Evolutionary conservation across 129 eudicot genomes (phyloP), one percentile per base, ranked within the genome.

Genomic region (Flaveria brownii): DNA sequence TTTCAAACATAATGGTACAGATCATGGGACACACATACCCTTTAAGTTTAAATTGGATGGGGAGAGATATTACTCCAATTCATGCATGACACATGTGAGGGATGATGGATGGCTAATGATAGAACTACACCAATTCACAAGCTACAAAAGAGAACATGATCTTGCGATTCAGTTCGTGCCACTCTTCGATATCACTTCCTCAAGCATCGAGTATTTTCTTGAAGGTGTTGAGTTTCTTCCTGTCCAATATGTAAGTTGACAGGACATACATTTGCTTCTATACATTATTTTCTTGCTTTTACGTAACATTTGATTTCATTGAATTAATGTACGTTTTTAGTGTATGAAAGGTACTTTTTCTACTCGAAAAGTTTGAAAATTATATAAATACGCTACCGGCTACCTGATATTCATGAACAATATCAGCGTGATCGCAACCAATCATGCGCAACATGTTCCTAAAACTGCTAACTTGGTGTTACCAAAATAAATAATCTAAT

Each of bases 141-240:
- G 79, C 49, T 4, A 17, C 36, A 45, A 46, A 61, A 45, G 5
- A 26, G 71, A 62, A 42, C 47, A 75, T 62, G 78, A 60, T 60
- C 47, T 59, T 22, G 28, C 0, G 61, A 45, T 75, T 13, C 46
- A 75, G 12, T 75, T 75, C 33, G 0, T 62, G 36, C 71, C 71
- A 10, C 71, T 46, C 71, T 23, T 25, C 69, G 6, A 16, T 8
- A 5, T 74, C 45, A 62, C 71, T 62, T 46, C 46, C 33, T 75
- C 79, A n/a, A 26, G n/a, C 18, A 28, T 46, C 0, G 59, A 59
- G 28, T 61, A 43, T 61, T 15, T 23, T 62, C 18, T 61, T 46
- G 71, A 75, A 75, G 71, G 79, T 47, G 8, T 75, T 59, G 79
- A 75, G n/a, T 75, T 75, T 47, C 30, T 47, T 20, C 79, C 79